Evolutionary conservation across 768 basidiomycete genomes (phyloP).

Genomic region (Cystoderma amianthinum): DNA sequence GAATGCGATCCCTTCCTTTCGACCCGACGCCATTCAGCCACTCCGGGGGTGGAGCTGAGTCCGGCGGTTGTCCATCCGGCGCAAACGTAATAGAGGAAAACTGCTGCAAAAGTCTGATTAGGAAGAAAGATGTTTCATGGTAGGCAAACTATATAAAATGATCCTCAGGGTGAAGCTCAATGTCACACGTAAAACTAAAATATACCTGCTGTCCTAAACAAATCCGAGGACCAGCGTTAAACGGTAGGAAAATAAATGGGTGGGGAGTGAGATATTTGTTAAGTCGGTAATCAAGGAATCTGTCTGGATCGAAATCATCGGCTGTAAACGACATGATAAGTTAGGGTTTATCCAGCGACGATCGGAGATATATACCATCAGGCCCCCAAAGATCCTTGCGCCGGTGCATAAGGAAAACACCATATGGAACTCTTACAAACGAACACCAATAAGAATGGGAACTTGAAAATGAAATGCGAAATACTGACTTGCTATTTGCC

Average conservation of each 20-base stretch:
- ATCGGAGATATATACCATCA: slow-evolving; percentile 30
- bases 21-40: slow-evolving; percentile 17
- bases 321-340: slow-evolving; percentile 18
- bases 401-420: slow-evolving; percentile 30
- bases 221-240: slow-evolving; percentile 62
- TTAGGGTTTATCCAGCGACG: background rate
- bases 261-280: slow-evolving; percentile 47
- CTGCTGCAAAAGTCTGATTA: slow-evolving; percentile 43
- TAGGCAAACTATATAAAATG: slow-evolving; percentile 36
- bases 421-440: slow-evolving; percentile 12
- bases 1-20: slow-evolving; percentile 31
- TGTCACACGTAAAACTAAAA: background rate
- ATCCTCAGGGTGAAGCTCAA: background rate
- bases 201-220: slow-evolving; percentile 39
- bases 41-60: slow-evolving; percentile 19
- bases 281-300: slow-evolving; percentile 54
- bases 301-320: slow-evolving; percentile 55
- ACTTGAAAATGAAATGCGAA: background rate
- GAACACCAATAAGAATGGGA: background rate
- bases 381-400: slow-evolving; percentile 52
- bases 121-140: slow-evolving; percentile 47
- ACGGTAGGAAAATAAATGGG: slow-evolving; percentile 65
- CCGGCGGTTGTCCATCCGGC: slow-evolving; percentile 23
- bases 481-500: slow-evolving; percentile 16
- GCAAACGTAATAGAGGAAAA: slow-evolving; percentile 35